Evolutionary conservation across 148 eudicot genomes (phyloP).

Genomic region (Rhododendron mucronatum): DNA sequence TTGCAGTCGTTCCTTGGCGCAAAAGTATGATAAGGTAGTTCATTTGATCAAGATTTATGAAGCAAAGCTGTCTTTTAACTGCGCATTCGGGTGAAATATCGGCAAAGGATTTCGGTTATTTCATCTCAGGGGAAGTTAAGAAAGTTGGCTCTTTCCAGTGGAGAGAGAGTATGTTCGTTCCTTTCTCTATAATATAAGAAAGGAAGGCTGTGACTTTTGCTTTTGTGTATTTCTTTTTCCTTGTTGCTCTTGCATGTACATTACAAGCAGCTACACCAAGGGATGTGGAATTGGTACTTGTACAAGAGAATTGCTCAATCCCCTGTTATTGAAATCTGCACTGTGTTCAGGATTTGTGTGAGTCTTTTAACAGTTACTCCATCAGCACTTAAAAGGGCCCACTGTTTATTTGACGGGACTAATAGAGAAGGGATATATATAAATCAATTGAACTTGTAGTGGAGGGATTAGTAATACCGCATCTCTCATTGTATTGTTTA

Average conservation of each 20-base stretch:
- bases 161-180: neutral
- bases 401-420: neutral
- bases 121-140: neutral
- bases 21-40: slow-evolving; percentile 8
- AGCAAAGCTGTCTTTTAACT: neutral
- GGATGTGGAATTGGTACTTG: neutral
- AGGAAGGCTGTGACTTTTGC: slow-evolving; percentile 9
- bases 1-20: slow-evolving; percentile 22
- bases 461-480: neutral
- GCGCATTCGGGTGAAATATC: neutral
- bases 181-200: slow-evolving; percentile 9
- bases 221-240: neutral
- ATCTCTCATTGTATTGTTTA: neutral
- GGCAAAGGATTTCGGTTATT: neutral
- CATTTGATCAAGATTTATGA: neutral
- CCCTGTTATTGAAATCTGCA: neutral
- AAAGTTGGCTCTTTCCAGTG: neutral
- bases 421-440: neutral
- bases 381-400: neutral
- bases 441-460: neutral
- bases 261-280: slow-evolving; percentile 11
- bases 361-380: neutral
- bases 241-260: neutral
- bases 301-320: neutral
- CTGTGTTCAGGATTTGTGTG: neutral